These are phyloP conservation scores for Sinapis alba DNA, from an alignment of 441 rosid species.

Conservation along the genomic window DNA sequence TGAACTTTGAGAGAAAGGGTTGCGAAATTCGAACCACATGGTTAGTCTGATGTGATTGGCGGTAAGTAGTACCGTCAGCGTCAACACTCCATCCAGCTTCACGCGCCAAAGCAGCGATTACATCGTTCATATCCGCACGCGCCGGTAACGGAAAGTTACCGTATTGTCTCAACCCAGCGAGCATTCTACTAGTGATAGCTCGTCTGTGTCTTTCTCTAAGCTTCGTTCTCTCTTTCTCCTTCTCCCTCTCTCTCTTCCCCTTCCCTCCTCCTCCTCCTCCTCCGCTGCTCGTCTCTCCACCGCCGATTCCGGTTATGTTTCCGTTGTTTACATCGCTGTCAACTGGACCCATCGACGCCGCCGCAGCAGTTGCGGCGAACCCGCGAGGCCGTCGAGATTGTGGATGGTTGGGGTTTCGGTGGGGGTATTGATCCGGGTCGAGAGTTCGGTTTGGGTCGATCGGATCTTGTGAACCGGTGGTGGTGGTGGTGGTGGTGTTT, in stretches of 20 bases:
- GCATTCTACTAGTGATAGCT: conserved; percentile 82
- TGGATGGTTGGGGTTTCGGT: conserved; percentile 34
- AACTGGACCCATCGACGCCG: conserved; percentile 47
- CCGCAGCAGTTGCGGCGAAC: conserved; percentile 76
- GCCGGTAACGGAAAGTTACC: conserved; percentile 81
- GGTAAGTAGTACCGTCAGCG: conserved; percentile 67
- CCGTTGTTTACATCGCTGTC: conserved; percentile 35
- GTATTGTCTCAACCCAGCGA: conserved; percentile 73
- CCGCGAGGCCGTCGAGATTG: conserved; percentile 89
- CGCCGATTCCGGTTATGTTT: conserved; percentile 21
- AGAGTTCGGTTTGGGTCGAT: conserved; percentile 28
- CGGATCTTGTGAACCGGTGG: conserved; percentile 39
- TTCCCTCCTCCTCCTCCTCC: conserved; percentile 40
- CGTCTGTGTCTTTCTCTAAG: conserved; percentile 74
- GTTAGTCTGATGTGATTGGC: conserved; percentile 69
- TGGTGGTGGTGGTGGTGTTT: conserved; percentile 32
- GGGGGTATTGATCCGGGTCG: conserved; percentile 27
- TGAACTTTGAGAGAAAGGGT: neutral
- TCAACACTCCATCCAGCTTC: conserved; percentile 86
- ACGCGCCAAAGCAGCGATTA: conserved; percentile 76
- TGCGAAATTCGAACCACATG: conserved; percentile 57
- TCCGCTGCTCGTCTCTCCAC: conserved; percentile 30
- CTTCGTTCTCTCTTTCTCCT: conserved; percentile 79
- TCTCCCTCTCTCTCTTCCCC: conserved; percentile 88
- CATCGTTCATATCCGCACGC: conserved; percentile 88